phyloP scores from a whole-genome alignment of 441 rosid genomes.

The Viola pubescens region DNA sequence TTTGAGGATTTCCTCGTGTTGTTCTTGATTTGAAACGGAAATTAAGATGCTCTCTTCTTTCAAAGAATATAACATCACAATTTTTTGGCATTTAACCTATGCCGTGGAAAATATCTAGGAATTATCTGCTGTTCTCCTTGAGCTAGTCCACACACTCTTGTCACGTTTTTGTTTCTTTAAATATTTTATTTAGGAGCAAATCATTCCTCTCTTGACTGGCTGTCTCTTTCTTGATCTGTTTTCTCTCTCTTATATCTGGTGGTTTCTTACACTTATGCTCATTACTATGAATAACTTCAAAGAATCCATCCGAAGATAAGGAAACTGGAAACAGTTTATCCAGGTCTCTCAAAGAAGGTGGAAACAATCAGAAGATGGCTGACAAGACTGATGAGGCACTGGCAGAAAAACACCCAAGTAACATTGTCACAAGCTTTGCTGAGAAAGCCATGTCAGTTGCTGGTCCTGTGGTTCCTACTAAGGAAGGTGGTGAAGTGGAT shows the following conservation, averaged over 20 bases:
- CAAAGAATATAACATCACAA: background rate
- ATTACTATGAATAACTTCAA: conserved; percentile 13
- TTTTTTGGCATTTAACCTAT: too few species aligned
- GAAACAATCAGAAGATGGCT: conserved; percentile 29
- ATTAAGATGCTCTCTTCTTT: conserved; percentile 6
- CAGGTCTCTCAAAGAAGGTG: conserved; percentile 32
- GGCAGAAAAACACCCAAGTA: conserved; percentile 37
- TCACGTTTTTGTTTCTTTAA: too few species aligned
- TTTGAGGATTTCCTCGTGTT: background rate
- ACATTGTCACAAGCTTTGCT: conserved; percentile 71
- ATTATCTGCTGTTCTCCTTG: too few species aligned
- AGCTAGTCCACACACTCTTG: too few species aligned
- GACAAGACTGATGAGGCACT: conserved; percentile 33
- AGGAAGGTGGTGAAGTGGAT: conserved; percentile 91
- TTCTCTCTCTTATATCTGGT: conserved; percentile 3
- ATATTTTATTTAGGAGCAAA: too few species aligned
- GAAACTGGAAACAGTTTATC: conserved; percentile 32
- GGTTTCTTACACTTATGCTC: conserved; percentile 9
- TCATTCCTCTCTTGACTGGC: background rate
- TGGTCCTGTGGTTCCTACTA: conserved; percentile 93
- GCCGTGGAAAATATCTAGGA: too few species aligned
- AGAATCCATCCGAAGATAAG: conserved; percentile 33
- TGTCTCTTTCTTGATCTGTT: background rate
- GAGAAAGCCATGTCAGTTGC: conserved; percentile 98
- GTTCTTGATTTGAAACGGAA: conserved; percentile 3